Conservation (phyloP, 306 rosid genomes). For the Fragaria iinumae region DNA sequence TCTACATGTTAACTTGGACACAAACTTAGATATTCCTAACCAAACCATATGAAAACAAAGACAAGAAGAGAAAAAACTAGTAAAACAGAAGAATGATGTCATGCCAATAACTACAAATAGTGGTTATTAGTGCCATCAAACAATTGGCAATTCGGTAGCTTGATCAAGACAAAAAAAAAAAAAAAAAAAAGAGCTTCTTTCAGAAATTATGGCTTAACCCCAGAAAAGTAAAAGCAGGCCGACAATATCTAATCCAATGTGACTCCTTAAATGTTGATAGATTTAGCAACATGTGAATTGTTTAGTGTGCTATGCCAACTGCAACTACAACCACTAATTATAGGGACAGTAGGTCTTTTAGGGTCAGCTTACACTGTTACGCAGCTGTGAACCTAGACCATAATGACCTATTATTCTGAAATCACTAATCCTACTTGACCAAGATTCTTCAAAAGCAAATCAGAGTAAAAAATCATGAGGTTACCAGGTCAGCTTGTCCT, state of each 20-base stretch:
- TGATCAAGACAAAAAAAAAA: background rate
- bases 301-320: background rate
- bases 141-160: background rate
- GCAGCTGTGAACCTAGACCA: background rate
- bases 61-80: background rate
- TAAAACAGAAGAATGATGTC: conserved; percentile 2
- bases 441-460: background rate
- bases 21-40: background rate
- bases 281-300: background rate
- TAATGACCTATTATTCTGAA: background rate
- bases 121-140: conserved; percentile 13
- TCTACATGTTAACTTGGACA: background rate
- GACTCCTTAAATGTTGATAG: conserved; percentile 4
- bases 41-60: conserved; percentile 21
- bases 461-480: background rate
- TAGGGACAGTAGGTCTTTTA: background rate
- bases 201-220: background rate
- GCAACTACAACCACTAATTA: background rate
- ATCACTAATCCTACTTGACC: background rate
- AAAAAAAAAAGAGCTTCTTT: background rate
- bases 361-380: background rate
- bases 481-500: background rate
- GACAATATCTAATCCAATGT: background rate
- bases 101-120: conserved; percentile 8
- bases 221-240: background rate